Base-by-base conservation (phyloP, 169 alveolate species). In the Cryptosporidium tyzzeri region DNA sequence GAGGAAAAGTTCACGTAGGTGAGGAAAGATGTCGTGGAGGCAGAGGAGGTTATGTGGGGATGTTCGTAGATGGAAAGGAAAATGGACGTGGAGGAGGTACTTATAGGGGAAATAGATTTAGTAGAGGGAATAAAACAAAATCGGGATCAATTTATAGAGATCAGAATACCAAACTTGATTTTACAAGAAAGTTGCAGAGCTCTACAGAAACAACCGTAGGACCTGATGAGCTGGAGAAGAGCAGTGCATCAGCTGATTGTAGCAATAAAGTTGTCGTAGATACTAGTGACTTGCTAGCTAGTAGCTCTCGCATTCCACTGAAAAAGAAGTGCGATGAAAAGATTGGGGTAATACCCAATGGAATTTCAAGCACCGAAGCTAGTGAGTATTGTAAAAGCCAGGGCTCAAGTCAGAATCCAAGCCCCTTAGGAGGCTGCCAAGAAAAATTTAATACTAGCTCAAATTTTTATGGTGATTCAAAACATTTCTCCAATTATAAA, bases 341-440 rank as follows among this genome's bases (percentile, higher is more conserved):
- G 71, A 33, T 18, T 31, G 71, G 48, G 10, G 29, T 37, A 33
- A 33, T 31, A 8, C 18, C 71, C 29, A n/a, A 16, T 29, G 26
- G 41, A 16, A 23, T 65, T 35, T 65, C 71, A 12, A 65, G 71
- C 7, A 65, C 71, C 8, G 71, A 65, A 39, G 71, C 71, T 6
- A 65, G 71, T 37, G 71, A 65, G 41, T 65, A 33, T 29, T 65
- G 71, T 29, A 65, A 65, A 37, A 65, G 71, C 71, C 71, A 37
- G 4, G 33, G 50, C 6, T 65, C 71, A 8, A 65, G 71, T 37
- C 51, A 65, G 51, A 65, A 65, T 65, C 71, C 71, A 10, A 65
- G 71, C 9, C 71, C 71, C 6, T 0, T 65, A n/a, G 71, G 71
- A 65, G 48, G 71, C 23, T 31, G 53, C 71, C 71, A 65, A 29